Base-by-base conservation (phyloP, 192 early-diverging fungal species). In the Podila clonocystis region DNA sequence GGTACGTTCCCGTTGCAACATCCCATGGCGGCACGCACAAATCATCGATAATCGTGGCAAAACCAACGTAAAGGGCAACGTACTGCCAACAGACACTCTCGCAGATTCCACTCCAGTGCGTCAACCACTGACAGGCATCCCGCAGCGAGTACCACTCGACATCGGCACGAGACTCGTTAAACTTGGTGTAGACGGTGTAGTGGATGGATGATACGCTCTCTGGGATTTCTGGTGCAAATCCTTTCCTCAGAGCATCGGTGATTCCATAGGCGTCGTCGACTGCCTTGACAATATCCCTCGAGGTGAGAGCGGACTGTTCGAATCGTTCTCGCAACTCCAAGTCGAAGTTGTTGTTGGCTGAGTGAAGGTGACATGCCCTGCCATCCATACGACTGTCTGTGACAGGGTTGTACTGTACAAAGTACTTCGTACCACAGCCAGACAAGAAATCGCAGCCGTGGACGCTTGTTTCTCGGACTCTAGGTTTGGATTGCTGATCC, bases 111-210 rank as follows among this genome's bases (percentile, higher is more conserved):
- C 0, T 8, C 34, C 34, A 36, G 7, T 36, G 34, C 7, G 7
- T 36, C 63, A 65, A 2, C 19, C 19, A 65, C 63, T 65, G 63
- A 7, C 19, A 20, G 6, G 11, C 36, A 65, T 65, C 63, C 13
- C 63, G 63, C 48, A 65, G 49, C 12, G 63, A 45, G 26, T 30
- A 65, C 36, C 63, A 65, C 36, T 65, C 63, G 63, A 30, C 49
- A 8, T 30, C 29, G 5, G 63, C 34, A 26, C 4, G 41, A 8
- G 48, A 34, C 29, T 65, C 63, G 17, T 50, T 50, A 29, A 48
- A 29, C 49, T 24, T 65, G 9, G 63, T 65, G 29, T 65, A 48
- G 3, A 45, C 24, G 2, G 63, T 29, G 38, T 26, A 50, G 26
- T 65, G 63, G 34, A 65, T 48, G 29, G 63, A 9, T 65, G 48